Percentiles rank a stretch among this genome's conserved stretches.
phyloP scores from a whole-genome alignment of 129 eudicot species.

The Lonicera japonica region DNA sequence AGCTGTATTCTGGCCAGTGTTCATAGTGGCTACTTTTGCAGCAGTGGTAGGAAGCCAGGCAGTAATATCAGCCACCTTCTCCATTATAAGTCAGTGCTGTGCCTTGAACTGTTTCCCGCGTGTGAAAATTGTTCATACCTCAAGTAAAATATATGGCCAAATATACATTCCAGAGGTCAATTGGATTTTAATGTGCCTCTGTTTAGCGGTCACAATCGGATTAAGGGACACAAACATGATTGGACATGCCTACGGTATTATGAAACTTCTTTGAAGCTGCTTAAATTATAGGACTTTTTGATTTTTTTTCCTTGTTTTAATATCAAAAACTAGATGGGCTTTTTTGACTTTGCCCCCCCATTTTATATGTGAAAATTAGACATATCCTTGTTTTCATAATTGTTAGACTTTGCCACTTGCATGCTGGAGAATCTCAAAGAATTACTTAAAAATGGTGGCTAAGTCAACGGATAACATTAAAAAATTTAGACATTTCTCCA shows the following conservation, averaged over 20 bases:
- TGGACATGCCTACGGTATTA: slow-evolving; percentile 71
- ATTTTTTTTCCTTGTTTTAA: too few relatives aligned
- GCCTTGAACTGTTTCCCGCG: slow-evolving; percentile 69
- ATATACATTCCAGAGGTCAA: slow-evolving; percentile 80
- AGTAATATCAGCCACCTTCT: slow-evolving; percentile 78
- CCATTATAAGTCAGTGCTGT: slow-evolving; percentile 64
- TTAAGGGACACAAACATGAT: slow-evolving; percentile 57
- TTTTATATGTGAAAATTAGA: too few relatives aligned
- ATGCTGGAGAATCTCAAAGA: too few relatives aligned
- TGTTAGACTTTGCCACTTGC: too few relatives aligned
- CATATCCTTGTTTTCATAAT: too few relatives aligned
- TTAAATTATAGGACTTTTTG: not conserved
- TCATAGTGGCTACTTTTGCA: slow-evolving; percentile 58
- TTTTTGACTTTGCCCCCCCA: too few relatives aligned
- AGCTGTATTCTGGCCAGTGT: slow-evolving; percentile 59
- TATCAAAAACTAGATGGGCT: too few relatives aligned
- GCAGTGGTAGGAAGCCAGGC: slow-evolving; percentile 75
- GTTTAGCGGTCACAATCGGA: slow-evolving; percentile 67
- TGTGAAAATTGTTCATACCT: slow-evolving; percentile 72
- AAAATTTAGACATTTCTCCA: too few relatives aligned
- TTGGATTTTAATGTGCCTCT: slow-evolving; percentile 57
- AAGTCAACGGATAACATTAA: too few relatives aligned
- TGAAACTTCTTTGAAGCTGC: not conserved
- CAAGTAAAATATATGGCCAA: slow-evolving; percentile 61
- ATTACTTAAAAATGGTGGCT: too few relatives aligned